These are phyloP conservation scores for Botrytis fragariae DNA, from an alignment of 2,329 filamentous ascomycete species.

Conservation along the genomic window DNA sequence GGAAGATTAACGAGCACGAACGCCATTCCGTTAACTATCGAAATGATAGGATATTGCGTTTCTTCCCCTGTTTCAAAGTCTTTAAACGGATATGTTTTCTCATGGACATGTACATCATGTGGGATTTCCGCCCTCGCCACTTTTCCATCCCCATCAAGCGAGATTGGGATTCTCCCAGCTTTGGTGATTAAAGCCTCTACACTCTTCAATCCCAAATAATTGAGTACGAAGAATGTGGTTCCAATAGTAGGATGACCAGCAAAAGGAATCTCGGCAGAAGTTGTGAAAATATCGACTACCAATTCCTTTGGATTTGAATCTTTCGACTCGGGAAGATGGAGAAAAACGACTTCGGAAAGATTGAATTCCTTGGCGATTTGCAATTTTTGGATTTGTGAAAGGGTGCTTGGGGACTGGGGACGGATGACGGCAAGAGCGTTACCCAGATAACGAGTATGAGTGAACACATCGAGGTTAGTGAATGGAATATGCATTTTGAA, in stretches of 20 bases:
- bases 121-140: slow-evolving; percentile 63
- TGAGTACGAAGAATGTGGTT: slow-evolving; percentile 48
- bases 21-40: slow-evolving; percentile 71
- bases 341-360: slow-evolving; percentile 62
- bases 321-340: slow-evolving; percentile 45
- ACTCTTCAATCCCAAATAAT: slow-evolving; percentile 19
- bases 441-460: slow-evolving; percentile 49
- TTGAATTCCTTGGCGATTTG: slow-evolving; percentile 61
- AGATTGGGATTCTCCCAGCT: slow-evolving; percentile 54
- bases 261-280: slow-evolving; percentile 54
- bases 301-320: slow-evolving; percentile 29
- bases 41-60: slow-evolving; percentile 49
- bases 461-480: slow-evolving; percentile 51
- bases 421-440: slow-evolving; percentile 61
- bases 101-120: slow-evolving; percentile 63
- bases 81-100: slow-evolving; percentile 38
- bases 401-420: slow-evolving; percentile 44
- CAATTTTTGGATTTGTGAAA: slow-evolving; percentile 55
- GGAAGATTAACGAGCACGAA: slow-evolving; percentile 66
- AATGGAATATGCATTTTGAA: slow-evolving; percentile 39
- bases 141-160: slow-evolving; percentile 40
- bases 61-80: not conserved
- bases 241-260: slow-evolving; percentile 63
- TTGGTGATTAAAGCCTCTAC: slow-evolving; percentile 47
- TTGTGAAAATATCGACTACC: slow-evolving; percentile 59